Evolutionary conservation across 805 yeast species (phyloP).

Genomic region (Hanseniaspora thailandica): DNA sequence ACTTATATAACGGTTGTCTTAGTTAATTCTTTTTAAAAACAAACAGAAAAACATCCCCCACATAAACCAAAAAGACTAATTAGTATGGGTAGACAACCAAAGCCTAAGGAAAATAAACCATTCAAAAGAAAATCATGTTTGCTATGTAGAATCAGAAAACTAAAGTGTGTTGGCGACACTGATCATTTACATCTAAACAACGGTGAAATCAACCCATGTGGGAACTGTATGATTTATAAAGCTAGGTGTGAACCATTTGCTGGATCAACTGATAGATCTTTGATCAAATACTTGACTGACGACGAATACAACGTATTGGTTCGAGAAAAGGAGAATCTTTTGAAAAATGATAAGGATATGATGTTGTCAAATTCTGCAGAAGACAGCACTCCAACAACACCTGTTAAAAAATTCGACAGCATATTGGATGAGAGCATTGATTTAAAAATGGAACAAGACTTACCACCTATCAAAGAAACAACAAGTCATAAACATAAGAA

Average conservation of each 20-base stretch:
- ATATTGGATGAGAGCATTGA: background rate
- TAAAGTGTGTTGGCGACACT: conserved; percentile 4
- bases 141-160: conserved; percentile 11
- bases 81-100: background rate
- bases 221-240: conserved; percentile 12
- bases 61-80: background rate
- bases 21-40: too few species aligned
- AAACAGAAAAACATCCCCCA: background rate
- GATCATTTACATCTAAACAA: background rate
- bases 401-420: background rate
- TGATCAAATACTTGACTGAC: background rate
- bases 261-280: background rate
- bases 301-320: background rate
- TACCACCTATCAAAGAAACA: too few species aligned
- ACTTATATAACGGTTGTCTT: too few species aligned
- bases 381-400: background rate
- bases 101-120: background rate
- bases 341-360: background rate
- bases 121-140: conserved; percentile 7
- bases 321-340: background rate
- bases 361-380: too few species aligned
- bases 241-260: conserved; percentile 2
- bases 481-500: background rate
- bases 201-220: conserved; percentile 8
- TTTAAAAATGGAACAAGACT: background rate